These are phyloP conservation scores for Yamadazyma laniorum DNA, from an alignment of 805 yeast species.

Conservation along the genomic window DNA sequence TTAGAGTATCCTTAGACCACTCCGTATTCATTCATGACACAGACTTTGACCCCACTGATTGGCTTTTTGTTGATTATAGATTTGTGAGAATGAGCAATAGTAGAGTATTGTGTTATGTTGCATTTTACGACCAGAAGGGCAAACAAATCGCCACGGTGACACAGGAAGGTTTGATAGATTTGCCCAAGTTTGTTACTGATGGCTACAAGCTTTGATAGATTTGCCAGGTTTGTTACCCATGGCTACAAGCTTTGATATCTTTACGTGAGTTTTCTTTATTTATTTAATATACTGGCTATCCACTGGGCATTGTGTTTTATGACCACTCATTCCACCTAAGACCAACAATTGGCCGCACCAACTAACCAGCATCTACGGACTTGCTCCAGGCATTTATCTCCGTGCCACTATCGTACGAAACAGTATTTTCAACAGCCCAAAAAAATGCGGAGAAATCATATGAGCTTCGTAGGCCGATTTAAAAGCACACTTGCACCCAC, in stretches of 20 bases:
- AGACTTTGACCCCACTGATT: slow-evolving; percentile 34
- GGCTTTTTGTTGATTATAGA: slow-evolving; percentile 34
- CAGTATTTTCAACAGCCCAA: too few species aligned
- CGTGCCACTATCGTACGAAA: too few species aligned
- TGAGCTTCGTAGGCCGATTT: too few species aligned
- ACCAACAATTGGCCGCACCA: too few species aligned
- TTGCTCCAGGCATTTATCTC: too few species aligned
- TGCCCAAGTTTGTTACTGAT: slow-evolving; percentile 11
- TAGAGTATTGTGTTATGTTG: slow-evolving; percentile 29
- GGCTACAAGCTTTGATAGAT: slow-evolving; percentile 1
- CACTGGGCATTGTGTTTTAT: too few species aligned
- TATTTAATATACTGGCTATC: too few species aligned
- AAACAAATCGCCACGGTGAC: slow-evolving; percentile 28
- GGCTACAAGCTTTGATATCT: slow-evolving; percentile 5
- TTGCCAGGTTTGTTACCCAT: too few species aligned
- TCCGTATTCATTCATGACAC: slow-evolving; percentile 34
- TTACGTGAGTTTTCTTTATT: not conserved
- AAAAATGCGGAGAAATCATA: slow-evolving; percentile 5
- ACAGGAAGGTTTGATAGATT: slow-evolving; percentile 32
- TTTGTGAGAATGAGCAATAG: slow-evolving; percentile 33
- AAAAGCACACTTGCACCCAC: too few species aligned
- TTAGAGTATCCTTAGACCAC: slow-evolving; percentile 41
- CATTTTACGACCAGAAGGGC: slow-evolving; percentile 26
- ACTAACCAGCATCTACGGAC: too few species aligned
- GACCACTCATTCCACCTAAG: too few species aligned